Base-by-base conservation (phyloP, 768 basidiomycete genomes). In the Trametes coccinea region DNA sequence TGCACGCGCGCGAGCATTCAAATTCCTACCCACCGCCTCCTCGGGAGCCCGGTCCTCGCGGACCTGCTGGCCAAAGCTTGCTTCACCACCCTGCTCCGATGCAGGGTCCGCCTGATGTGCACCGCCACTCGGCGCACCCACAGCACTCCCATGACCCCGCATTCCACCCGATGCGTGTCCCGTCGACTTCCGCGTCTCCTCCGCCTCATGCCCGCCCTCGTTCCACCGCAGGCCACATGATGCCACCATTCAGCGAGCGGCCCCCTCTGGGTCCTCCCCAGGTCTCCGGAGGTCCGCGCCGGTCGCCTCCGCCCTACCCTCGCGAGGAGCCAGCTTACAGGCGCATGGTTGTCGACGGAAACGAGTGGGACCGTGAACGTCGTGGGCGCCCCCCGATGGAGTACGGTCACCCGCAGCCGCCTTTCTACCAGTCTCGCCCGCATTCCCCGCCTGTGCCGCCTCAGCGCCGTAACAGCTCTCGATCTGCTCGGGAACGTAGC, bases 61-160 rank as follows among this genome's bases (percentile, higher is more conserved):
- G 84, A 10, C 86, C 84, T 5, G 73, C 78, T 3, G 82, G 84
- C 13, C 63, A 84, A 80, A 63, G 81, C 73, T 75, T 89, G 7
- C 75, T 91, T 1, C 90, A 92, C 53, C 89, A 89, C 62, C 86
- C 87, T 13, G 78, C 84, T 2, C 86, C 87, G 53, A 70, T 67
- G 16, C 82, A 83, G 53, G 80, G 82, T 63, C 77, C 77, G 4
- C 61, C 61, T n/a, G 63, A 62, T 16, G 11, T 80, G 79, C 39
- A 73, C 78, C 52, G 87, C 82, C 30, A 79, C 82, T 45, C 79
- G 77, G 63, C 77, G 66, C 16, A 59, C 17, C 72, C 80, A 10
- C 77, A 78, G 56, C 82, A 80, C 49, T 82, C 86, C 49, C 82
- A 80, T 40, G 88, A 90, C 34, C 74, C 80, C 0, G 85, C 84